Base-by-base conservation (phyloP, 192 early-diverging fungal genomes). In the Coemansia sp. region DNA sequence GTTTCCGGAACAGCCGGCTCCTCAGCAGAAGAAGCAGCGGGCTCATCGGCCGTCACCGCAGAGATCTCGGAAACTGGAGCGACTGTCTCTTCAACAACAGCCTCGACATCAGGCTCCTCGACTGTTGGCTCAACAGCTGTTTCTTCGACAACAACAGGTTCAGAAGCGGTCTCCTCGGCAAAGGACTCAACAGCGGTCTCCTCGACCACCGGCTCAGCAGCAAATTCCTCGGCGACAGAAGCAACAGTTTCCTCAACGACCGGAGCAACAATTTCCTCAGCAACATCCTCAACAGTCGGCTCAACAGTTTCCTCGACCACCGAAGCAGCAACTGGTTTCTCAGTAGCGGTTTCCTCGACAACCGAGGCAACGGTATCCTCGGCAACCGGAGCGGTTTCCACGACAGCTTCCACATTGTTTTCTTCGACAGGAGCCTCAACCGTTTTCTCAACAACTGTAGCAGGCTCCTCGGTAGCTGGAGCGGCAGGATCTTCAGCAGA, bases 21-120 rank as follows among this genome's bases (percentile, higher is more conserved):
- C 9, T 21, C 61, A 47, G 61, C 29, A 12, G 8, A 1, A 19
- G 43, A 19, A 6, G 41, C 54, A 19, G 6, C 41, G 4, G 41
- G 11, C 16, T 45, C 41, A 5, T 16, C 41, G 1, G 35, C 57
- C 14, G 38, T 6, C n/a, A 10, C 62, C 17, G 14, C 41, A 35
- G 54, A 0, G 3, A 11, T 1, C 2, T 55, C 62, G 59, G 17
- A 49, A 23, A 23, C 17, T n/a, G 12, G 38, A 39, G 52, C 39
- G 21, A 29, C 22, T 1, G 39, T 1, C 14, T 41, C 22, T 19
- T 55, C 38, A 2, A 23, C 4, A 16, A 17, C 62, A 14, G 37
- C 10, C 43, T 59, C 69, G 22, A 50, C 62, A 57, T 64, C 61
- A 47, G 39, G 25, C 22, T 25, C 48, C 1, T 27, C 57, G 4